Base-by-base conservation (phyloP, 495 filamentous ascomycete genomes). In the Daldinia caldariorum region DNA sequence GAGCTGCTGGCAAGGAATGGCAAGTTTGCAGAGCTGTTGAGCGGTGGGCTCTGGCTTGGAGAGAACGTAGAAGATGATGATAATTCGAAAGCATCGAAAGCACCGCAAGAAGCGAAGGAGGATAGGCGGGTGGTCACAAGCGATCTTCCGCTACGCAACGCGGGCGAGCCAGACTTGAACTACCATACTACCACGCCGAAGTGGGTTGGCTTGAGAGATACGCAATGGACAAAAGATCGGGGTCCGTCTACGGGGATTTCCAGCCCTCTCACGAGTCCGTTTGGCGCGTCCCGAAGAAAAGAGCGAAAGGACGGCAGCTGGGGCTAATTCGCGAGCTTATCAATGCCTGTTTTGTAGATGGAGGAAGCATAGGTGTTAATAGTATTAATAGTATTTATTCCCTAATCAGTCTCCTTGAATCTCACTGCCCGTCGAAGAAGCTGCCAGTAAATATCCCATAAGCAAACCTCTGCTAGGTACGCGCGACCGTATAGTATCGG, bases 1-100 rank as follows among this genome's bases (percentile, higher is more conserved):
- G 83, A 84, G 59, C 73, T 95, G 73, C 58, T 81, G 0, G 58
- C 20, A 41, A 73, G 20, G 55, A 73, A 67, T 10, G 80, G 79
- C 0, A 69, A 67, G 66, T 82, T 83, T 63, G 69, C 72, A 1
- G 73, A 66, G 53, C 67, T 83, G 10, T 68, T 83, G 34, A 77
- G 75, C 18, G 79, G 75, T 22, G 79, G 77, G 26, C 38, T 70
- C 6, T 80, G 80, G 76, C 73, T 66, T 32, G 75, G 64, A 47
- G 43, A 47, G 3, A 20, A 22, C 4, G 16, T 8, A 14, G 20
- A 47, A 5, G 50, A 18, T 18, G n/a, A 16, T 7, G 20, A 37
- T 32, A 43, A 22, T 4, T 26, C n/a, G 10, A 13, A 20, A 13
- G 55, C 38, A 7, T 26, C n/a, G 10, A 13, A 20, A 13, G 55